Conservation (phyloP, 73 alveolate genomes). For the Urostyla sp. region DNA sequence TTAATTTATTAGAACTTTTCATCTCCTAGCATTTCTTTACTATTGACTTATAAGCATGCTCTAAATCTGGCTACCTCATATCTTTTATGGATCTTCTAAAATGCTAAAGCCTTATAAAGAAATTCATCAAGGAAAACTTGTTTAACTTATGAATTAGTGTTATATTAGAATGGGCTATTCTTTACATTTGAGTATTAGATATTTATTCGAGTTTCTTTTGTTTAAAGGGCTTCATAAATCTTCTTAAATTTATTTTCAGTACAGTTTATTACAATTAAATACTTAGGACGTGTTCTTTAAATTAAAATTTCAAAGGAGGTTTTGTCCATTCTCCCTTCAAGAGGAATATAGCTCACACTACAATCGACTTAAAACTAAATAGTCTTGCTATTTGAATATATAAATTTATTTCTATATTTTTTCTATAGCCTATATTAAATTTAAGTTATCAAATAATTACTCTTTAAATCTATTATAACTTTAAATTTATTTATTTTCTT, state of each 20-base stretch:
- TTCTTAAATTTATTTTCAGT: slow-evolving; percentile 6
- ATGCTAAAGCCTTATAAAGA: slow-evolving; percentile 44
- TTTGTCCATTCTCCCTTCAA: slow-evolving; percentile 63
- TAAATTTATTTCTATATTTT: slow-evolving; percentile 6
- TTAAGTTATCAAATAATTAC: not conserved
- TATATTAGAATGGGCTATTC: not conserved
- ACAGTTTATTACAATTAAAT: slow-evolving; percentile 43
- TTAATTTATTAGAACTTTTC: too few species aligned
- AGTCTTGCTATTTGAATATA: not conserved
- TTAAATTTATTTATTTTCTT: slow-evolving; percentile 19
- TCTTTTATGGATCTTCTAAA: slow-evolving; percentile 14
- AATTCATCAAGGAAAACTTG: slow-evolving; percentile 43
- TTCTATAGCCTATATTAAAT: slow-evolving; percentile 1
- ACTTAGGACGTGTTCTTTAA: slow-evolving; percentile 41
- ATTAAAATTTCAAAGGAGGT: slow-evolving; percentile 57
- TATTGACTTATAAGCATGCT: slow-evolving; percentile 3
- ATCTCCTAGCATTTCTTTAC: not conserved
- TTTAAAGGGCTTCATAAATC: slow-evolving; percentile 5
- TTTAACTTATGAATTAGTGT: slow-evolving; percentile 34
- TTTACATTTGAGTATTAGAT: not conserved
- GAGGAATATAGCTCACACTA: slow-evolving; percentile 53
- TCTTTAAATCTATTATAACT: slow-evolving; percentile 37
- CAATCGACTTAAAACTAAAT: slow-evolving; percentile 12
- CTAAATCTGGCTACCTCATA: slow-evolving; percentile 43
- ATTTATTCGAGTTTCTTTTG: not conserved